Evolutionary conservation across 768 basidiomycete species (phyloP), one percentile per base, ranked within the genome.

Genomic region (Russula griseocarnosa): DNA sequence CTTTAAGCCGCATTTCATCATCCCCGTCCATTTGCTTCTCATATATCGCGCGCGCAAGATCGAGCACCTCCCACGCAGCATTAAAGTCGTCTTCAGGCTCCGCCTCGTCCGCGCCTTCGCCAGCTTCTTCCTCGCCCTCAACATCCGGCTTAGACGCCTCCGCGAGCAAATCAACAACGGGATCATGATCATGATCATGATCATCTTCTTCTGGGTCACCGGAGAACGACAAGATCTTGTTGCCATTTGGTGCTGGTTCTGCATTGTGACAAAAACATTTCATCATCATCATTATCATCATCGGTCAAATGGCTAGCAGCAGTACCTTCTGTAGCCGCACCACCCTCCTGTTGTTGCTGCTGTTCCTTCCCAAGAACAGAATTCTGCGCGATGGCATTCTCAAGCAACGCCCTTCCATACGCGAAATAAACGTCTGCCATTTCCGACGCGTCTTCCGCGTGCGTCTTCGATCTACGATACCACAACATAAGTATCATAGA

Each of bases 11-110:
- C 40, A 83, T 74, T 60, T 82, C 81, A 16, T 88, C 86, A 49
- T 82, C 80, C 30, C 81, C 83, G 10, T 79, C 77, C 66, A 78
- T 78, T 65, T 82, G 81, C 73, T 88, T 89, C 67, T 86, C 84
- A 70, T 92, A 94, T 63, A 96, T 87, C 13, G 87, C 84, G 46
- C 95, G 82, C 24, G 96, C 95, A 61, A 96, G 85, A 69, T 99
- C 97, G n/a, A 99, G 80, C 3, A 96, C 88, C 72, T 97, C 92
- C 94, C 96, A 99, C 14, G 97, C 94, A 28, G 92, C 93, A 68
- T 96, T 97, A 74, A 97, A 97, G 71, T 98, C 97, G 69, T 99
- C 97, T 70, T 97, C 96, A 0, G 92, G 92, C 70, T 91, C 92
- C 4, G 73, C 63, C 3, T 64, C 89, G 14, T 86, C 89, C 4